Evolutionary conservation across 139 green algal species (phyloP).

Genomic region (Closterium sp.): DNA sequence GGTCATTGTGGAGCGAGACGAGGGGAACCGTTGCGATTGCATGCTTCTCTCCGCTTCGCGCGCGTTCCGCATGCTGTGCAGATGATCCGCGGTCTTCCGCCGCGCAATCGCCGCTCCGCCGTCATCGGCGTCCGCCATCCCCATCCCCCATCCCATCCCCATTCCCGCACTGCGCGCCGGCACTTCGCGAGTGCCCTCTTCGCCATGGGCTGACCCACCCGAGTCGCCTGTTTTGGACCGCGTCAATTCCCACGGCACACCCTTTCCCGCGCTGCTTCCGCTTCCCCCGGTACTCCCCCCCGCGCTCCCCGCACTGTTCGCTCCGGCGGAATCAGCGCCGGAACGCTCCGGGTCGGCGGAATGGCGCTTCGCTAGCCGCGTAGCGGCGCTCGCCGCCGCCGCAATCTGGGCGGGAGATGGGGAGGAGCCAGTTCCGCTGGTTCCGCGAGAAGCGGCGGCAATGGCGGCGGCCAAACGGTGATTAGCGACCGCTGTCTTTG

Average conservation of each 20-base stretch:
- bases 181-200: neutral
- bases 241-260: neutral
- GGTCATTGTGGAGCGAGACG: neutral
- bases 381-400: no score
- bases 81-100: neutral
- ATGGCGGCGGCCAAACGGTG: neutral
- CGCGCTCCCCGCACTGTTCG: neutral
- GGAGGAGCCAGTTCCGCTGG: neutral
- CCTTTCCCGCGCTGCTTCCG: neutral
- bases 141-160: neutral
- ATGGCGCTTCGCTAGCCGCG: neutral
- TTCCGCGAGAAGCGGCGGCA: neutral
- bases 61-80: neutral
- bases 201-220: neutral
- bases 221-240: neutral
- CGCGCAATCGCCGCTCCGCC: neutral
- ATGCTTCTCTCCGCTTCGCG: neutral
- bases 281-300: neutral
- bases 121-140: neutral
- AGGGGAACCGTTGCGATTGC: neutral
- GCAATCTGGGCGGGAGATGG: neutral
- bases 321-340: neutral
- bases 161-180: neutral
- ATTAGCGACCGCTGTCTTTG: neutral
- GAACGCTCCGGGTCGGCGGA: neutral